Base-by-base conservation (phyloP, 495 filamentous ascomycete genomes). In the Penicillium mononematosum region DNA sequence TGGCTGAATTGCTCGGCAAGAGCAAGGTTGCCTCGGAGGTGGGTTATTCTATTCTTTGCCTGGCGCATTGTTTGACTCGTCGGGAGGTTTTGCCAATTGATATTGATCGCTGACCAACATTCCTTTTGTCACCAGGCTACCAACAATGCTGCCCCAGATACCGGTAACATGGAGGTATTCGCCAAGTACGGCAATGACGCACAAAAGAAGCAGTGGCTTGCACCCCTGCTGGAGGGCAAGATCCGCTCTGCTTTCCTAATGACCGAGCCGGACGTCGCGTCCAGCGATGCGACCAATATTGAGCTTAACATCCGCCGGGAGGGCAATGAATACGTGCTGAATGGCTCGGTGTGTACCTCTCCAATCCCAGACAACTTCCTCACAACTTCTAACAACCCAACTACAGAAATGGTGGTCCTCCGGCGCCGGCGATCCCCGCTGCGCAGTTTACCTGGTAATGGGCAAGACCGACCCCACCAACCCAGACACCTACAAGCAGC, bases 121-220 rank as follows among this genome's bases (percentile, higher is more conserved):
- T 10, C 20, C 22, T 20, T n/a, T 19, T 16, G n/a, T 24, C 16
- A 10, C 56, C 25, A 84, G 82, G 91, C 92, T 10, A 90, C 88
- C 60, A 96, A 96, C 70, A 95, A 91, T 67, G 82, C 92, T 27
- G 92, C 92, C 12, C 92, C 92, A 6, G 92, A 96, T 70, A 96
- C 92, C 0, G 92, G 92, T 8, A 96, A 96, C 70, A 96, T 96
- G 92, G 92, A 96, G 67, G 91, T 96, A 32, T 70, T 96, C 51
- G 92, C 92, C 64, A 96, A 94, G 75, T 96, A 96, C 67, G 92
- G 89, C 19, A 92, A 88, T 57, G 89, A 92, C 0, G 85, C 79
- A n/a, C 92, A 96, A 76, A 96, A 96, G 82, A 81, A 81, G 63
- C 68, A 88, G 68, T 96, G 92, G 92, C 79, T 96, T 56, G 80